A percentile compares a stretch with the other conserved stretches of the same genome.
Conservation (phyloP, 345 rosid genomes). For the Eucalyptus curtisii region DNA sequence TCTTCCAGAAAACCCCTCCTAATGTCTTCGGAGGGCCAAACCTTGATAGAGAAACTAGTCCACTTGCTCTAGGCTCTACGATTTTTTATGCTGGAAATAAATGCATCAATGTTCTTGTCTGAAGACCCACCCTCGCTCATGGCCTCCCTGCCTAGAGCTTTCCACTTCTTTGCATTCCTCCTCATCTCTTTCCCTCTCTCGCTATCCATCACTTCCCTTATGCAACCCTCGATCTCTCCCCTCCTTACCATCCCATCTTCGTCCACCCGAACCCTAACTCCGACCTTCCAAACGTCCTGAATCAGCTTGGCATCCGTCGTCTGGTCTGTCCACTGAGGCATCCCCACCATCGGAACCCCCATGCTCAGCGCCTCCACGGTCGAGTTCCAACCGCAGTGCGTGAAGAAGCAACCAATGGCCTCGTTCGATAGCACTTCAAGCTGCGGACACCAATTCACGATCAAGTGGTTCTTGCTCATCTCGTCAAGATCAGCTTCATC, state of each 20-base stretch:
- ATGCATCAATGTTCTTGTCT: conserved; percentile 22
- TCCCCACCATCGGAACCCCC: conserved; percentile 5
- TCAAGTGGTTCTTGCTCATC: conserved; percentile 8
- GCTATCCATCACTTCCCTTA: conserved; percentile 40
- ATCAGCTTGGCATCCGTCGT: conserved; percentile 33
- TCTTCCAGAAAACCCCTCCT: neutral
- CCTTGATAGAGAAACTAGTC: neutral
- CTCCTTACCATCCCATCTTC: conserved; percentile 36
- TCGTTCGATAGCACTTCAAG: conserved; percentile 26
- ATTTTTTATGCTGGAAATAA: conserved; percentile 6
- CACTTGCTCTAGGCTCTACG: neutral
- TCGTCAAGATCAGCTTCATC: neutral
- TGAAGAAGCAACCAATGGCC: conserved; percentile 47
- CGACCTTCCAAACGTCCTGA: conserved; percentile 50
- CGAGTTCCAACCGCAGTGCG: conserved; percentile 59
- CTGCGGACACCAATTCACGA: conserved; percentile 50
- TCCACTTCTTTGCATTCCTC: conserved; percentile 31
- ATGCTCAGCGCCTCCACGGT: conserved; percentile 1
- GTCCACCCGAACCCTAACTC: conserved; percentile 34
- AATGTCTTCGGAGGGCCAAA: neutral
- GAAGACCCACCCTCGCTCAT: conserved; percentile 41
- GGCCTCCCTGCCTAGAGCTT: conserved; percentile 24
- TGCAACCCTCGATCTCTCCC: conserved; percentile 35
- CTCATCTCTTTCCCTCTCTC: conserved; percentile 24
- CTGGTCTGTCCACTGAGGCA: conserved; percentile 11